Base-by-base conservation (phyloP, 345 rosid genomes). In the Passiflora organensis region DNA sequence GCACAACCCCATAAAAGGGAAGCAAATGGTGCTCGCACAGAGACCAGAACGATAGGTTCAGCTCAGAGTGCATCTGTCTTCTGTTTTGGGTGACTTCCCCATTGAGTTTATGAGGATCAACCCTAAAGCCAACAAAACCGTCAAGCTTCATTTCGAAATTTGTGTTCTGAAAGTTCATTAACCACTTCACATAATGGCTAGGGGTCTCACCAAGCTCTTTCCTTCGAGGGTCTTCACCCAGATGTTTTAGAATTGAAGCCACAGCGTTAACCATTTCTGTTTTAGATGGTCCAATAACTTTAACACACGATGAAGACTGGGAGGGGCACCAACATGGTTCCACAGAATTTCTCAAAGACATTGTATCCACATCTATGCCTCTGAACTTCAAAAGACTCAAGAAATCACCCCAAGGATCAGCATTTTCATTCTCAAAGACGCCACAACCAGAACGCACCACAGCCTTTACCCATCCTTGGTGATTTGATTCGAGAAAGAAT, bases 11-110 rank as follows among this genome's bases (percentile, higher is more conserved):
- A 20, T 85, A 80, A 65, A 94, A 94, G 14, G 99, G 99, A 72
- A 94, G 96, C 48, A 94, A 76, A 73, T 94, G 97, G 77, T 94
- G 99, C 60, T 94, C 96, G 17, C 99, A 94, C 60, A 75, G 91
- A 60, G 99, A 89, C 85, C 99, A 89, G 61, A 94, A 77, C 0
- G 88, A 51, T 13, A 94, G 20, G 70, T 78, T 83, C 68, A 85
- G 64, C 74, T 87, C 97, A n/a, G 83, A 82, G 21, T 62, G 69
- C 12, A 89, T 48, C 42, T 54, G 80, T 60, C 62, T 68, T 19
- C 62, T 64, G 6, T 44, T 49, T 51, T 43, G 69, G 64, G 65
- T 22, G 39, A 67, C 57, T 39, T 73, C 82, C 13, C 78, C 79
- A 22, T 68, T 78, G 39, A 42, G 20, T 59, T 66, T 70, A 19